Base-by-base conservation (phyloP, 2,329 filamentous ascomycete species). In the Apiospora malaysiana region DNA sequence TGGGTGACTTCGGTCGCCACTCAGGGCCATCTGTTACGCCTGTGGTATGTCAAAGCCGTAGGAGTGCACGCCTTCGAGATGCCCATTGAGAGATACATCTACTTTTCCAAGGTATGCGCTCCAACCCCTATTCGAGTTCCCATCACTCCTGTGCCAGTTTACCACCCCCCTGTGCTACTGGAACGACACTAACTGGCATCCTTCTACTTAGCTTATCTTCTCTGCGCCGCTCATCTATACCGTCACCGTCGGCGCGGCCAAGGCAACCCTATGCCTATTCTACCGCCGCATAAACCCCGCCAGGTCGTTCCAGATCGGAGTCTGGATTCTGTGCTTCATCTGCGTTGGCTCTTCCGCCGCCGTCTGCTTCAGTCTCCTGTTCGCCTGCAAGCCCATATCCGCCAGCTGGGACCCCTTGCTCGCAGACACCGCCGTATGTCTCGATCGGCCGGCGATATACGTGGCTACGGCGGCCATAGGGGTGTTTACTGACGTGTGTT, bases 401-500 rank as follows among this genome's bases (percentile, higher is more conserved):
- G 78, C 74, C 18, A 76, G 75, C 7, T 84, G 79, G 76, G 77
- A 82, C 37, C 59, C 78, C 0, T 73, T 70, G 2, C 73, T 79
- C 7, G 72, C 71, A 51, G 78, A 63, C 72, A 84, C 72, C 71
- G 76, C 66, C 16, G 10, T 45, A n/a, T 88, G 86, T 70, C 79
- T 88, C 56, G 78, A 85, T 66, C 80, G 82, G 27, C 81, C 84
- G n/a, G 77, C 81, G 1, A 82, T 87, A 37, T 87, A 86, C 74
- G 82, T 87, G 43, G 80, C 82, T 46, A 86, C 85, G 18, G 84
- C 85, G 0, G 82, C 81, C 3, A 78, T 84, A 23, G 86, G 86
- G 71, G 85, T 87, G 65, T 70, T 82, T 21, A 85, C 84, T 9
- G 85, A 87, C 73, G 68, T 88, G 5, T 73, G 86, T 7, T 81